A percentile compares a stretch with the other conserved stretches of the same genome.
phyloP scores from a whole-genome alignment of 768 basidiomycete genomes.

The Trametes maxima region DNA sequence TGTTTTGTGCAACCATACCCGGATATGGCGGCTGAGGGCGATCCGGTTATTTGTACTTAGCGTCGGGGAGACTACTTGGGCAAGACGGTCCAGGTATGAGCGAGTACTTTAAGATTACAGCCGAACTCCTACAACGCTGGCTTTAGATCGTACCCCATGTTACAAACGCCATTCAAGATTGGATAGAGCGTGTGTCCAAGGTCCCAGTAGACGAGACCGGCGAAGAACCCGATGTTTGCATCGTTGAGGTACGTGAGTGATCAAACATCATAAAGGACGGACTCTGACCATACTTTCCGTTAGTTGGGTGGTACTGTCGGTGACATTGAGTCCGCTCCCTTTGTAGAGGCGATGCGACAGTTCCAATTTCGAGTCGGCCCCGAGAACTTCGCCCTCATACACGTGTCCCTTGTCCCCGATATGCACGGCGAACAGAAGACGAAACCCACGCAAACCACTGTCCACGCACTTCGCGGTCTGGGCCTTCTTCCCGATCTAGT shows the following conservation, averaged over 20 bases:
- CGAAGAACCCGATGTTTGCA: conserved; percentile 93
- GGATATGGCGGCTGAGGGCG: conserved; percentile 6
- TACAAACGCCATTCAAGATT: conserved; percentile 97
- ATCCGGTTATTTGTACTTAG: conserved; percentile 37
- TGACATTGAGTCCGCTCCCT: conserved; percentile 98
- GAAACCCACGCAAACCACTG: conserved; percentile 97
- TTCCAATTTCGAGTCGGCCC: conserved; percentile 98
- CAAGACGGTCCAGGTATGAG: conserved; percentile 88
- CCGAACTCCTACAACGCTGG: background rate
- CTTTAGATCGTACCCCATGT: conserved; percentile 90
- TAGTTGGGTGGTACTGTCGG: conserved; percentile 98
- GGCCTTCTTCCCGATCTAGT: conserved; percentile 93
- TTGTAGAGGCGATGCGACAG: conserved; percentile 99
- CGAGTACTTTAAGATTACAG: background rate
- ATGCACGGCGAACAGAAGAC: conserved; percentile 99
- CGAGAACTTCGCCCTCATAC: conserved; percentile 95
- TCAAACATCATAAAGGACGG: background rate
- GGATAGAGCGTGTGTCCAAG: conserved; percentile 94
- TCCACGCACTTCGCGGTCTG: conserved; percentile 89
- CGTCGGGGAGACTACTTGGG: conserved; percentile 89
- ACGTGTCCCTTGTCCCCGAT: conserved; percentile 97
- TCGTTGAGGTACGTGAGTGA: conserved; percentile 73
- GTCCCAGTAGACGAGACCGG: conserved; percentile 94
- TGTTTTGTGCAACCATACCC: background rate
- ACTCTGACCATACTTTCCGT: background rate